Conservation (phyloP, 345 rosid genomes). For the Citrus glauca region DNA sequence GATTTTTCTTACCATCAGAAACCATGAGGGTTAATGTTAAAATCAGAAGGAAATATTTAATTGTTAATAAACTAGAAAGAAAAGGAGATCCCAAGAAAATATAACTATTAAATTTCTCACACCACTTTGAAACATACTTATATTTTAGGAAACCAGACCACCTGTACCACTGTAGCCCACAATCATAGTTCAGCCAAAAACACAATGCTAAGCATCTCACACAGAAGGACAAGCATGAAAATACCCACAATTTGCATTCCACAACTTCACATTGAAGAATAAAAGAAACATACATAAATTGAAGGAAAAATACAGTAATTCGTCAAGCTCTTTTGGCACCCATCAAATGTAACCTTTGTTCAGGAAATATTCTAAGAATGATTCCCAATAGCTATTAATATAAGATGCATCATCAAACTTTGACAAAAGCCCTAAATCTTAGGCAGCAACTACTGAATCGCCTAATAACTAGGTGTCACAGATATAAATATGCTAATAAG, state of each 20-base stretch:
- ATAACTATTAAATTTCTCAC: not conserved
- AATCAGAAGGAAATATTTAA: not conserved
- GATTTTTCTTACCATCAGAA: not conserved
- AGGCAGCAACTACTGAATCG: not conserved
- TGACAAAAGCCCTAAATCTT: not conserved
- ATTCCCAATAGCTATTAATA: not conserved
- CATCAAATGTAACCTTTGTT: not conserved
- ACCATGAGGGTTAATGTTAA: not conserved
- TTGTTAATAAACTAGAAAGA: not conserved
- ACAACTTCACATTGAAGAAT: not conserved
- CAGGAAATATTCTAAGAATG: not conserved
- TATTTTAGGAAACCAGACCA: not conserved
- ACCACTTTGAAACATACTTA: not conserved
- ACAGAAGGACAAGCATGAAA: not conserved
- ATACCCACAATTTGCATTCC: not conserved
- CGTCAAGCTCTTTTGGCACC: not conserved
- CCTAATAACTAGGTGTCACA: not conserved
- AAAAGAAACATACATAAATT: not conserved
- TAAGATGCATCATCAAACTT: not conserved
- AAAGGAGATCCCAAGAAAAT: not conserved
- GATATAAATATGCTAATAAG: not conserved
- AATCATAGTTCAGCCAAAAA: not conserved
- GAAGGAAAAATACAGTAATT: not conserved
- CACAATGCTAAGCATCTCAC: not conserved
- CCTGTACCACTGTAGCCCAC: not conserved